Base-by-base conservation (phyloP, 2,329 filamentous ascomycete genomes). In the Cercospora sp. region DNA sequence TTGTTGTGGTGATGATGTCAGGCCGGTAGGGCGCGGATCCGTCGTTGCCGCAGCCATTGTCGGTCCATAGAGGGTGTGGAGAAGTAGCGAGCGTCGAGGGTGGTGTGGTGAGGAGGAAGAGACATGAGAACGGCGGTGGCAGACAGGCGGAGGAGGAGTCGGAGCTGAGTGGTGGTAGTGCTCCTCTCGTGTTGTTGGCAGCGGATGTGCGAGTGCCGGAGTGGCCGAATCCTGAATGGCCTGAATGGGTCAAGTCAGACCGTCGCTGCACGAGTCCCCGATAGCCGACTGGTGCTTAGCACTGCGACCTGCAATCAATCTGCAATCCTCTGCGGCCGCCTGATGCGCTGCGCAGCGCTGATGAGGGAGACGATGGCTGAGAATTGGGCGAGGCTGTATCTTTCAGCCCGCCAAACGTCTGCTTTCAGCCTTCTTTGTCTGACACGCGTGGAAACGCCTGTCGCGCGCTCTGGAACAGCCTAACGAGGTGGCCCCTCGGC, bases 11-110 rank as follows among this genome's bases (percentile, higher is more conserved):
- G 63, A 10, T 21, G 58, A 61, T 18, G 67, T 67, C 57, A 65
- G 61, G 28, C 32, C 37, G 32, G 12, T 16, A 61, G 58, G 32
- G 34, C 18, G 16, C 49, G 61, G 30, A 26, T 60, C 32, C 8
- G 65, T 53, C 21, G 71, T 68, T 63, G 72, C 72, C 64, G 70
- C 69, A 60, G 72, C 71, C 71, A 73, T 71, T 64, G 37, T 43
- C 59, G 59, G 24, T 30, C 34, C 59, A 49, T 61, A 45, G 26
- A 61, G 59, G 26, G 16, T 10, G 13, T 24, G 53, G 26, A 12
- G 53, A 30, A 58, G 37, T n/a, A 43, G 53, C 53, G 26, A 34
- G 26, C 26, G 30, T 58, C 21, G 53, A 13, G 26, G 26, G n/a
- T 7, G 26, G 53, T 10, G 53, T 28, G 26, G 53, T 12, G 28